These are phyloP conservation scores for Cyberlindnera mycetangii DNA, from an alignment of 805 yeast genomes.

Conservation along the genomic window DNA sequence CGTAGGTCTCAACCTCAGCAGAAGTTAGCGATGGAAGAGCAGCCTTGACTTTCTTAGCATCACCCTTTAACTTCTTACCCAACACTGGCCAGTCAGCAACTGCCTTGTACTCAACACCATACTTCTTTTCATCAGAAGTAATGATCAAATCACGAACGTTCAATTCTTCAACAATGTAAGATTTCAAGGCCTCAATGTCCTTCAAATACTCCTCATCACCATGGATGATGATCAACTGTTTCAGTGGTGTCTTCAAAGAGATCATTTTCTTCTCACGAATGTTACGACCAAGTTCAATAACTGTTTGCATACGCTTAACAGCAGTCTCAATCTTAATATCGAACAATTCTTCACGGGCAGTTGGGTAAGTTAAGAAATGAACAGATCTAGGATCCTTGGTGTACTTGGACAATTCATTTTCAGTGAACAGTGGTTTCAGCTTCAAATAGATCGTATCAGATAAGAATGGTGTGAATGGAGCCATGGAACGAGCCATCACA, in stretches of 20 bases:
- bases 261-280: conserved; percentile 95
- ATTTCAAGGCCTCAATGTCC: conserved; percentile 74
- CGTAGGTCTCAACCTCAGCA: conserved; percentile 74
- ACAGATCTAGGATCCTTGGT: conserved; percentile 74
- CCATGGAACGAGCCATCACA: conserved; percentile 92
- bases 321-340: conserved; percentile 84
- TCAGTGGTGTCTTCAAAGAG: conserved; percentile 92
- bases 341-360: conserved; percentile 71
- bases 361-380: conserved; percentile 91
- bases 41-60: conserved; percentile 89
- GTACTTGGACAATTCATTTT: conserved; percentile 49
- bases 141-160: conserved; percentile 86
- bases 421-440: conserved; percentile 60
- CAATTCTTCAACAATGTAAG: conserved; percentile 84
- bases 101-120: conserved; percentile 88
- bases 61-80: conserved; percentile 95
- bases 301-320: conserved; percentile 93
- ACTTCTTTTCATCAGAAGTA: conserved; percentile 86
- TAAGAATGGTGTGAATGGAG: conserved; percentile 97
- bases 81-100: conserved; percentile 99
- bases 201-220: conserved; percentile 68
- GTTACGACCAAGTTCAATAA: conserved; percentile 93
- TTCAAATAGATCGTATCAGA: conserved; percentile 85
- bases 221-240: conserved; percentile 81
- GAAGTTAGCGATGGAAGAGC: conserved; percentile 84